Evolutionary conservation across 768 basidiomycete genomes (phyloP).

Genomic region (Solioccasus polychromus): DNA sequence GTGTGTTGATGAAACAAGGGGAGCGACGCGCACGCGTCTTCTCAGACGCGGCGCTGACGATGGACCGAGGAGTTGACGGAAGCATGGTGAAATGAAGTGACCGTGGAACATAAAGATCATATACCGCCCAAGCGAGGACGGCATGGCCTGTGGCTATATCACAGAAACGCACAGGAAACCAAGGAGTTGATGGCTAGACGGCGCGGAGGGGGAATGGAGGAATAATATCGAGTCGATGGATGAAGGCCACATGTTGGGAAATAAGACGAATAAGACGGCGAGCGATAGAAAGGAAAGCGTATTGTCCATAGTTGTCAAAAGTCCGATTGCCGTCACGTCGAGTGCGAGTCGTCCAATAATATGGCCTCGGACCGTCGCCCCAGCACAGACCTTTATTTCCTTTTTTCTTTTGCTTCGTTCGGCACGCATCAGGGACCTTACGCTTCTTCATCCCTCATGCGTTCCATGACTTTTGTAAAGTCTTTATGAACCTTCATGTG

Average conservation of each 20-base stretch:
- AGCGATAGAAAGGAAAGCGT: constrained; percentile 21
- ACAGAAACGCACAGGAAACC: constrained; percentile 12
- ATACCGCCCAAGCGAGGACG: constrained; percentile 14
- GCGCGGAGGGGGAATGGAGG: constrained; percentile 14
- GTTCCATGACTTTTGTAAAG: constrained; percentile 28
- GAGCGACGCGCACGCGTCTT: constrained; percentile 7
- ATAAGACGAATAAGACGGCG: constrained; percentile 21
- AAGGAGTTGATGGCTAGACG: constrained; percentile 5
- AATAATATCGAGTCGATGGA: constrained; percentile 20
- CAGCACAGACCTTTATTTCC: constrained; percentile 17
- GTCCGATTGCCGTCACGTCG: constrained; percentile 25
- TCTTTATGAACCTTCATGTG: constrained; percentile 79
- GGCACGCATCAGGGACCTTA: no score
- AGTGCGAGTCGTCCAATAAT: constrained; percentile 10
- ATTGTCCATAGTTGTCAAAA: constrained; percentile 23
- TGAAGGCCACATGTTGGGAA: constrained; percentile 24
- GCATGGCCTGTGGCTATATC: constrained; percentile 24
- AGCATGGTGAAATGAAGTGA: constrained; percentile 22
- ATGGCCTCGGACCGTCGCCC: constrained; percentile 23
- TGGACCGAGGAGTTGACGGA: constrained; percentile 24
- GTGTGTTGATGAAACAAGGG: background rate
- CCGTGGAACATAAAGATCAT: constrained; percentile 21
- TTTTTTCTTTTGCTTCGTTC: no score
- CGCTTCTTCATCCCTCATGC: constrained; percentile 20
- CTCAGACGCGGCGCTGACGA: constrained; percentile 2